Conservation (phyloP, 1,139 yeast genomes). For the Lodderomyces parapsilosis region DNA sequence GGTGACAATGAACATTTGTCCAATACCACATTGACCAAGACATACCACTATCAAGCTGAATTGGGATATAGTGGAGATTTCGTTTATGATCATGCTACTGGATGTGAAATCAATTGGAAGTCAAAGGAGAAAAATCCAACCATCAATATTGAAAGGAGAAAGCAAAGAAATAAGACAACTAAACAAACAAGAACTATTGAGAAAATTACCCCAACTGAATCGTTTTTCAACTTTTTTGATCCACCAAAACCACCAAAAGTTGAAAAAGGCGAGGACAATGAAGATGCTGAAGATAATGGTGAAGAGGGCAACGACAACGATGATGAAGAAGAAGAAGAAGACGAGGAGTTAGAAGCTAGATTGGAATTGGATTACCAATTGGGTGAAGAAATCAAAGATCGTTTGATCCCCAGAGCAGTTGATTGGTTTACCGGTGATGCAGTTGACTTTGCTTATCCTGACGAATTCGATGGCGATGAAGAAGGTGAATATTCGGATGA, state of each 20-base stretch:
- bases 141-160: constrained; percentile 85
- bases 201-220: constrained; percentile 87
- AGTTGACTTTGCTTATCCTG: constrained; percentile 55
- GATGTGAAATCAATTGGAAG: constrained; percentile 82
- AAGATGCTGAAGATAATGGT: constrained; percentile 21
- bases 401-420: constrained; percentile 91
- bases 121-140: constrained; percentile 82
- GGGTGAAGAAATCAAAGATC: constrained; percentile 96
- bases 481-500: constrained; percentile 41
- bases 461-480: constrained; percentile 47
- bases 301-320: constrained; percentile 44
- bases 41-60: constrained; percentile 92
- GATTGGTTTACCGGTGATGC: constrained; percentile 99
- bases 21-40: constrained; percentile 71
- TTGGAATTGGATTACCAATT: constrained; percentile 91
- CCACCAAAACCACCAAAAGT: constrained; percentile 80
- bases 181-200: constrained; percentile 96
- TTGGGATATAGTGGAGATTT: constrained; percentile 94
- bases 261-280: constrained; percentile 44
- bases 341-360: constrained; percentile 78
- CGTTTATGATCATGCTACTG: constrained; percentile 96
- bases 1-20: constrained; percentile 74
- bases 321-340: constrained; percentile 59
- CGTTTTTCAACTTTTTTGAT: constrained; percentile 92
- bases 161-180: constrained; percentile 96